Base-by-base conservation (phyloP, 495 filamentous ascomycete species). In the Friedmanniomyces simplex region DNA sequence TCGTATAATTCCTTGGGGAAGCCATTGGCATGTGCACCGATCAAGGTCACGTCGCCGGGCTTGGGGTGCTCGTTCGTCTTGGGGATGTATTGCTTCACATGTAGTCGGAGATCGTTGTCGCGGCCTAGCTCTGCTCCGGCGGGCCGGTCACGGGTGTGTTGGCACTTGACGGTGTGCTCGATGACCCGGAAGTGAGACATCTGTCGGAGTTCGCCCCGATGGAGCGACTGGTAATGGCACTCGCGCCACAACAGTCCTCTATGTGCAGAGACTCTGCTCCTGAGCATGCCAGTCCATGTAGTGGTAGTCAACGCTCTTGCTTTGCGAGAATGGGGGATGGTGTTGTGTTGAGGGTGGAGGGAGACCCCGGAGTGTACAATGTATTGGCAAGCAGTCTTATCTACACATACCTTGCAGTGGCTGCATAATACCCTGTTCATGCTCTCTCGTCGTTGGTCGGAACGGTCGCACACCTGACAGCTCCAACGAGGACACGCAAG, bases 1-100 rank as follows among this genome's bases (percentile, higher is more conserved):
- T 76, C 74, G 49, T 75, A 74, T 13, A 69, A 56, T 53, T 76
- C 69, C 65, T 76, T 76, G 21, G 67, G 62, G 16, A 72, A 74
- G 37, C 63, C 74, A 57, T 72, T 69, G 26, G 70, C 74, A 65
- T 76, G 74, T 7, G 70, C 69, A 21, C 64, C 71, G 50, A 76
- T 68, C 37, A 76, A 68, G 18, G 74, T 75, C n/a, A 75, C 55
- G 25, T 71, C 68, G 49, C 72, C 68, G 24, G 58, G 57, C 25
- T 47, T 25, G 59, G 71, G 59, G 21, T 62, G 42, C 3, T 48
- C 26, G 36, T 70, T 68, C 18, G 62, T 39, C 1, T 65, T 59
- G 10, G 72, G 72, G 6, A 67, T 67, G 49, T 77, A 76, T 52
- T 76, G 71, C 63, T 53, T 37, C 28, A 53, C 50, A 36, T 10